Conservation (phyloP, 2,329 filamentous ascomycete genomes). For the Colletotrichum theobromicola region DNA sequence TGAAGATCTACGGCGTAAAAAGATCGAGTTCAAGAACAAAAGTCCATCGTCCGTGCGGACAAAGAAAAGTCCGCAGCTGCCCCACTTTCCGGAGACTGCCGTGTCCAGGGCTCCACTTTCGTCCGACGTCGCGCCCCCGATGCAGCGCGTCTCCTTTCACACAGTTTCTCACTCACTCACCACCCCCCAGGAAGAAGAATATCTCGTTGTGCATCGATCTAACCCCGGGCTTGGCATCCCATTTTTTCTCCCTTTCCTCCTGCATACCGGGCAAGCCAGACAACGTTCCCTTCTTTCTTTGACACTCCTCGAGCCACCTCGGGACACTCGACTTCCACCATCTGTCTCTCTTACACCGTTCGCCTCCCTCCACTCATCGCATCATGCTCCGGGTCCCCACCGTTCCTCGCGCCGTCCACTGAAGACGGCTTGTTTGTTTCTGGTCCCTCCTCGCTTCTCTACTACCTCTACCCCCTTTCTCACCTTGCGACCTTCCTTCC, state of each 20-base stretch:
- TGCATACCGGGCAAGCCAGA: neutral
- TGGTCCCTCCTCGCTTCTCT: neutral
- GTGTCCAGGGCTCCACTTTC: neutral
- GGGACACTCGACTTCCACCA: neutral
- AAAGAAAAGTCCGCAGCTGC: neutral
- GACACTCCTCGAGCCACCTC: neutral
- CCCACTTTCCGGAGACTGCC: conserved; percentile 1
- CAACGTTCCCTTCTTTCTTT: neutral
- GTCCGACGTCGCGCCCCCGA: neutral
- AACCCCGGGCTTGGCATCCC: neutral
- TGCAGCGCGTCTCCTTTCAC: neutral
- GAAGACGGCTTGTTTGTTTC: neutral
- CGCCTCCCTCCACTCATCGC: neutral
- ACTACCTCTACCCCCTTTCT: neutral
- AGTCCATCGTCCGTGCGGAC: neutral
- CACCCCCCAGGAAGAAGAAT: neutral
- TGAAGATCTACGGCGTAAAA: conserved; percentile 2
- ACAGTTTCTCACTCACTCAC: too few relatives aligned
- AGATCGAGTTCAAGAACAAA: conserved; percentile 7
- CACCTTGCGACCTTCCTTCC: neutral
- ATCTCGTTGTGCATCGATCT: neutral
- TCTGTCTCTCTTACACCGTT: neutral
- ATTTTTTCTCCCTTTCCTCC: neutral
- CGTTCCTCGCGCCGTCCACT: neutral
- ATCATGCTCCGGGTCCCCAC: conserved; percentile 6